phyloP scores from a whole-genome alignment of 805 yeast genomes.

The Grigorovia humatica region DNA sequence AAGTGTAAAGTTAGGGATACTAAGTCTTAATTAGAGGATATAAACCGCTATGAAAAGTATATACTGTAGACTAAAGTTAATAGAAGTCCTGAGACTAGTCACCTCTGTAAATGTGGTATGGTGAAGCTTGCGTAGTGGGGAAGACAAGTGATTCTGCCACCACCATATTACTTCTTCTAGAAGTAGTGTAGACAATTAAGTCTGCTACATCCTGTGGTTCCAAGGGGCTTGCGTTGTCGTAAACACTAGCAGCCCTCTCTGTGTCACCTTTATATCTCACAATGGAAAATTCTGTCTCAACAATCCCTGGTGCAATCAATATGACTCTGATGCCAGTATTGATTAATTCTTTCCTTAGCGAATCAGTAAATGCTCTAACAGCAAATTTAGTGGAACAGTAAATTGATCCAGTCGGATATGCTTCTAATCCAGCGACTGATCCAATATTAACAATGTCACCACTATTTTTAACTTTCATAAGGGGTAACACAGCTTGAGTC shows the following conservation, averaged over 20 bases:
- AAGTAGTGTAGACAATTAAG: conserved; percentile 44
- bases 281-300: conserved; percentile 55
- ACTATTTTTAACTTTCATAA: conserved; percentile 55
- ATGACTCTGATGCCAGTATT: conserved; percentile 57
- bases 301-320: conserved; percentile 61
- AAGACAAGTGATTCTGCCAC: conserved; percentile 71
- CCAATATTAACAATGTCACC: conserved; percentile 72
- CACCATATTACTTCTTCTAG: conserved; percentile 50
- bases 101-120: conserved; percentile 44
- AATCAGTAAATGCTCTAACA: conserved; percentile 58
- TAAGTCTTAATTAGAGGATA: too few relatives aligned
- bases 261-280: conserved; percentile 52
- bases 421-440: conserved; percentile 70
- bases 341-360: conserved; percentile 65
- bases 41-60: too few relatives aligned
- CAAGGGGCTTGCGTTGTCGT: conserved; percentile 46
- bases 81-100: too few relatives aligned
- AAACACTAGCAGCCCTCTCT: conserved; percentile 43
- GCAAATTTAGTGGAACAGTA: conserved; percentile 72
- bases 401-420: conserved; percentile 70
- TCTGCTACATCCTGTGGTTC: conserved; percentile 53
- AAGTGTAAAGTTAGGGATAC: too few relatives aligned
- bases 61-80: too few relatives aligned
- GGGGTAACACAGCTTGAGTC: conserved; percentile 69
- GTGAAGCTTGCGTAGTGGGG: conserved; percentile 78